These are phyloP conservation scores for Aspergillus fijiensis DNA, from an alignment of 2,329 filamentous ascomycete genomes.

Conservation along the genomic window DNA sequence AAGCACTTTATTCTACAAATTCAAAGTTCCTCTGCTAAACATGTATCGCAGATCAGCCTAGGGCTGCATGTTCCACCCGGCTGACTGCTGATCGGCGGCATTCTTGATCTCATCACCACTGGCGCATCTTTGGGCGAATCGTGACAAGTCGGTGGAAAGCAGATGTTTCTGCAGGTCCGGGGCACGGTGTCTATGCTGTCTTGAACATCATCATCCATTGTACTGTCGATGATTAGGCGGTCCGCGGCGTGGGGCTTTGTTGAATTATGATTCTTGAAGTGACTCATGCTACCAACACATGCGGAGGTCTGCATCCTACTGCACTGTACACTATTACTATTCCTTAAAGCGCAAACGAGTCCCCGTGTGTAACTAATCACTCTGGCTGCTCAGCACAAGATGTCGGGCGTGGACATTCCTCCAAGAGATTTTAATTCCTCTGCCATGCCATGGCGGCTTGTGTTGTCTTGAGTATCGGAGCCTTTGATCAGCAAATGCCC, in stretches of 20 bases:
- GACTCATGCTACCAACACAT: not conserved
- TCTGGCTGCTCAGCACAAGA: no score
- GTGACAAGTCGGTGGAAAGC: not conserved
- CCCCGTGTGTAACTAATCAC: no score
- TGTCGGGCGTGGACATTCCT: no score
- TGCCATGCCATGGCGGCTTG: no score
- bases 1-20: not conserved
- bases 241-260: not conserved
- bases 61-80: no score
- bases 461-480: no score
- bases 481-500: no score
- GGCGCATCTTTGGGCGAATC: not conserved
- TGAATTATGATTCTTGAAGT: not conserved
- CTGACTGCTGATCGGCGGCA: constrained; percentile 3
- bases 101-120: not conserved
- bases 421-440: no score
- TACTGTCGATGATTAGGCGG: not conserved
- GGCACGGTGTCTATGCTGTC: not conserved
- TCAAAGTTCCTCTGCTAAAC: not conserved
- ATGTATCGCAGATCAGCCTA: not conserved
- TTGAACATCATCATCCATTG: no score
- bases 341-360: no score
- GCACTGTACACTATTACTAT: no score
- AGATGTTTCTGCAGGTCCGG: not conserved
- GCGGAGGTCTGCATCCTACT: not conserved